Conservation (phyloP, 176 grass and related monocot species). For the Musa troglodytarum region DNA sequence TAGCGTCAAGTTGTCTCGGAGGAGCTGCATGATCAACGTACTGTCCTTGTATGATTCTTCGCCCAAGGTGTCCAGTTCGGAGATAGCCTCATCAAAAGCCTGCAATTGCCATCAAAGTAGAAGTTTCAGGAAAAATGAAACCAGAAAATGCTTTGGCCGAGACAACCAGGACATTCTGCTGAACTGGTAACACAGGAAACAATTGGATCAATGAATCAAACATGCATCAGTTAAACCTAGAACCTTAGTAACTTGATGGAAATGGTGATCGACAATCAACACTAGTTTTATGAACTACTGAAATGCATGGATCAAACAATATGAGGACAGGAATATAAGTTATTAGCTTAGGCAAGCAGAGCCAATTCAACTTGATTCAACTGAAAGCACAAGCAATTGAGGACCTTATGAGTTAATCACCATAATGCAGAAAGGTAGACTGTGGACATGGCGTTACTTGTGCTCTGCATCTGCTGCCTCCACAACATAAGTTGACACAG, state of each 20-base stretch:
- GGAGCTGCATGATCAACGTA: slow-evolving; percentile 16
- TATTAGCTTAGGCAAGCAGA: background rate
- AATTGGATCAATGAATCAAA: too few species aligned
- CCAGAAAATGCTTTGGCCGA: background rate
- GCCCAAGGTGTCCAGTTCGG: slow-evolving; percentile 8
- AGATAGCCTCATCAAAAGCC: slow-evolving; percentile 21
- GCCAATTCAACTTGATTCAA: too few species aligned
- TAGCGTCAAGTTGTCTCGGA: slow-evolving; percentile 13
- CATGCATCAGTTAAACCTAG: background rate
- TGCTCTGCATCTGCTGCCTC: too few species aligned
- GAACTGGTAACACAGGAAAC: too few species aligned
- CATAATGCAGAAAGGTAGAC: background rate
- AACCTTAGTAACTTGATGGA: background rate
- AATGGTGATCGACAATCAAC: background rate
- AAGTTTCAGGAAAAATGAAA: background rate
- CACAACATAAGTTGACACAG: too few species aligned
- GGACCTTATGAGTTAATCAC: background rate
- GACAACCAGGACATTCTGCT: too few species aligned
- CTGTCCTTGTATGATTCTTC: slow-evolving; percentile 19
- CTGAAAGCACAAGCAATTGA: background rate
- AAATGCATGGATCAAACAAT: background rate
- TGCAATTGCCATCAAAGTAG: background rate
- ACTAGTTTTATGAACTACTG: background rate
- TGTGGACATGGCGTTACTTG: too few species aligned
- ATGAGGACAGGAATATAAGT: background rate